These are phyloP conservation scores for Salicornia ramosissima DNA, from an alignment of 148 eudicot species.

Conservation along the genomic window DNA sequence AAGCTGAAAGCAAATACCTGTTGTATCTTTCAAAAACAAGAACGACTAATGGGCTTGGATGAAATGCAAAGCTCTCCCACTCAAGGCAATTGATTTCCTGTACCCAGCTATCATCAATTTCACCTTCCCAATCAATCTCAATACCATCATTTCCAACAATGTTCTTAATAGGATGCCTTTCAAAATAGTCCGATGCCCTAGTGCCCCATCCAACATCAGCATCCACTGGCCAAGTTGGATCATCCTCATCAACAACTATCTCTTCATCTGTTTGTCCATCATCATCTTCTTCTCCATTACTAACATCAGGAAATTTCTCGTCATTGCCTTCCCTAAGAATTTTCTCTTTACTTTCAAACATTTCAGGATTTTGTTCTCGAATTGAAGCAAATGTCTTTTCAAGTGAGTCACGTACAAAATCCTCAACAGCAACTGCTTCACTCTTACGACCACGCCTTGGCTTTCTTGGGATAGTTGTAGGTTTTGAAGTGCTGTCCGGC, in stretches of 20 bases:
- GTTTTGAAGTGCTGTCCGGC: slow-evolving; percentile 24
- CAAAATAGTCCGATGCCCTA: slow-evolving; percentile 80
- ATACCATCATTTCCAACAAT: slow-evolving; percentile 79
- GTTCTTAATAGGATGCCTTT: slow-evolving; percentile 71
- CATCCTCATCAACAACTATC: slow-evolving; percentile 78
- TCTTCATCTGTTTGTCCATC: slow-evolving; percentile 24
- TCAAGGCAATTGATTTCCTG: slow-evolving; percentile 92
- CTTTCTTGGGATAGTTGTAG: slow-evolving; percentile 53
- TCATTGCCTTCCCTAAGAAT: slow-evolving; percentile 42
- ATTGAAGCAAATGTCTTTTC: slow-evolving; percentile 66
- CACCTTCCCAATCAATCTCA: slow-evolving; percentile 97
- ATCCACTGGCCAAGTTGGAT: slow-evolving; percentile 84
- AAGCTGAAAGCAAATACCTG: slow-evolving; percentile 36
- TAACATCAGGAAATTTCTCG: slow-evolving; percentile 29
- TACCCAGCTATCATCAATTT: slow-evolving; percentile 75
- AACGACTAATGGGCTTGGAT: slow-evolving; percentile 89
- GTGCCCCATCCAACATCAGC: slow-evolving; percentile 97
- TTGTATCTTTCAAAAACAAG: slow-evolving; percentile 95
- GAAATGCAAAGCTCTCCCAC: slow-evolving; percentile 96
- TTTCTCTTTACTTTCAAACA: slow-evolving; percentile 33
- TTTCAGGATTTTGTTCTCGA: slow-evolving; percentile 55
- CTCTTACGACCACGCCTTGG: slow-evolving; percentile 83
- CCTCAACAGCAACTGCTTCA: slow-evolving; percentile 89
- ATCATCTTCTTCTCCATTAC: slow-evolving; percentile 32
- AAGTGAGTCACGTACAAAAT: slow-evolving; percentile 54